A percentile compares a stretch with the other conserved stretches of the same genome.
phyloP scores from a whole-genome alignment of 73 alveolate genomes.

The Stentor roeselii region DNA sequence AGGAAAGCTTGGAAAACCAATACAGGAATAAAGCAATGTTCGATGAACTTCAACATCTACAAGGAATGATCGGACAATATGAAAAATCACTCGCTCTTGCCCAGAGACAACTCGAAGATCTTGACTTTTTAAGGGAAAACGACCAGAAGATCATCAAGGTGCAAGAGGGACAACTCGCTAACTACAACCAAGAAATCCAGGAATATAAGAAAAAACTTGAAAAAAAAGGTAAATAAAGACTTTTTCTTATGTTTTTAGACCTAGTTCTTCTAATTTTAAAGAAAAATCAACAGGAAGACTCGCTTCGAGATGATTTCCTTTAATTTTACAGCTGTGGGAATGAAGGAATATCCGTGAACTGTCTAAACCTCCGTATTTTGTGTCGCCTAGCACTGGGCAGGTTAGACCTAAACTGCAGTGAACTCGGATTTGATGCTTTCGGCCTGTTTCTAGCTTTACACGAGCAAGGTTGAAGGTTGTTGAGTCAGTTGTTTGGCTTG shows the following conservation, averaged over 20 bases:
- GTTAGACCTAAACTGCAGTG: not conserved
- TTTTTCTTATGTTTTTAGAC: constrained; percentile 7
- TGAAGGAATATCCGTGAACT: not conserved
- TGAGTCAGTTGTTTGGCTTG: not conserved
- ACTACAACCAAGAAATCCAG: constrained; percentile 21
- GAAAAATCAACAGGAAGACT: not conserved
- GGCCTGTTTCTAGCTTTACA: constrained; percentile 9
- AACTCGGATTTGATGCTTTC: constrained; percentile 29
- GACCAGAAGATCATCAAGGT: not conserved
- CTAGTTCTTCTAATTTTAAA: not conserved
- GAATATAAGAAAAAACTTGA: constrained; percentile 17
- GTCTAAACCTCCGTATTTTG: not conserved
- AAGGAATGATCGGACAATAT: constrained; percentile 21
- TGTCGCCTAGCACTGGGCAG: constrained; percentile 20
- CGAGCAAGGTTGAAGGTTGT: not conserved
- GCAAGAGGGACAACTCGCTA: not conserved
- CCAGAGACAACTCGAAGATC: constrained; percentile 9
- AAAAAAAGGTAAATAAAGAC: not conserved
- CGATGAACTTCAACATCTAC: constrained; percentile 23
- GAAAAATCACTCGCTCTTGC: constrained; percentile 15
- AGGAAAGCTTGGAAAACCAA: constrained; percentile 20
- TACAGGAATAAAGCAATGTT: constrained; percentile 22
- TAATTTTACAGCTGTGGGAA: not conserved
- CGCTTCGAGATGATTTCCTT: not conserved
- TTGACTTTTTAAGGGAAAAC: constrained; percentile 21